These are phyloP conservation scores for Lactarius tabidus DNA, from an alignment of 768 basidiomycete species.

Conservation along the genomic window DNA sequence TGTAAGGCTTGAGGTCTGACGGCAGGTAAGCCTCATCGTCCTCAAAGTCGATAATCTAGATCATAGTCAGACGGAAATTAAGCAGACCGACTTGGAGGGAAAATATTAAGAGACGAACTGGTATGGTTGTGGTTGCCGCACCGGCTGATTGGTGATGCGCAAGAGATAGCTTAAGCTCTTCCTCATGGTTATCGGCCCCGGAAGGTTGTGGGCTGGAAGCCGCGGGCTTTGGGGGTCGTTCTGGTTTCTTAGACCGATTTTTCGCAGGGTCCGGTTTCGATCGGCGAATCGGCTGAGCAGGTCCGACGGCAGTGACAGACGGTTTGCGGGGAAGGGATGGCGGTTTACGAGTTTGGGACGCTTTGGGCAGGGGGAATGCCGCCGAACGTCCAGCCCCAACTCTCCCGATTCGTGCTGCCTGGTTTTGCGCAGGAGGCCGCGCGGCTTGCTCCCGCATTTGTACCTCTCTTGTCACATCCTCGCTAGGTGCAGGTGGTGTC, in stretches of 20 bases:
- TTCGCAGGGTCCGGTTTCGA: constrained; percentile 5
- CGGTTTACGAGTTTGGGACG: constrained; percentile 8
- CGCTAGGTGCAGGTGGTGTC: constrained; percentile 17
- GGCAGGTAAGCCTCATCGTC: constrained; percentile 22
- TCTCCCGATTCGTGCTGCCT: constrained; percentile 7
- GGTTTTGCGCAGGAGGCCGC: constrained; percentile 17
- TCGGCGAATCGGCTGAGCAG: constrained; percentile 7
- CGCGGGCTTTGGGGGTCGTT: background rate
- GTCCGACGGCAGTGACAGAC: background rate
- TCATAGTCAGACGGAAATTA: constrained; percentile 23
- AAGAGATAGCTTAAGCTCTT: constrained; percentile 3
- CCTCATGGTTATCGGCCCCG: constrained; percentile 16
- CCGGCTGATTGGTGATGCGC: constrained; percentile 4
- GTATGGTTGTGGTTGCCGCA: constrained; percentile 8
- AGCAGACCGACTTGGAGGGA: background rate
- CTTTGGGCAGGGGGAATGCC: constrained; percentile 18
- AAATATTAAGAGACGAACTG: constrained; percentile 15
- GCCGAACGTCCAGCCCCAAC: background rate
- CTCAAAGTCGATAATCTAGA: constrained; percentile 22
- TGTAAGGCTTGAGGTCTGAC: constrained; percentile 21
- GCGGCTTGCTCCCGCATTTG: constrained; percentile 7
- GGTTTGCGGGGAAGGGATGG: constrained; percentile 9
- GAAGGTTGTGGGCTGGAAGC: constrained; percentile 1
- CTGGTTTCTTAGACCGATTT: background rate
- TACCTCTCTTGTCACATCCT: constrained; percentile 20